Evolutionary conservation across 225 moss, liverwort and hornwort species (phyloP), one percentile per base, ranked within the genome.

Genomic region (Polytrichum commune): DNA sequence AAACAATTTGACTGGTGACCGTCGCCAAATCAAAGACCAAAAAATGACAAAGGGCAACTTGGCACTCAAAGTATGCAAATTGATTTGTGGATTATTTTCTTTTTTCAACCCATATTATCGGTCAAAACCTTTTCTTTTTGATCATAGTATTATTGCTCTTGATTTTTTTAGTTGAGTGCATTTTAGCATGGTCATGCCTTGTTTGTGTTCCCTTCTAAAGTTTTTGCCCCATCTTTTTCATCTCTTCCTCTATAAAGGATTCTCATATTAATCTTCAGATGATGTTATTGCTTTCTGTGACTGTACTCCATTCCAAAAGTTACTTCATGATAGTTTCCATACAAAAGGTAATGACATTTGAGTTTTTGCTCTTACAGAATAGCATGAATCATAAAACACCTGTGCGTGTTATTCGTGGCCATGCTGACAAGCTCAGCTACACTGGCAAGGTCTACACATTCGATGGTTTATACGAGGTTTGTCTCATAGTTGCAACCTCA

Each of bases 361-460:
- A 19, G 22, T 23, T 56, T 6, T 24, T 75, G 63, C 22, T 72
- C 35, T 10, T 58, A 29, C 86, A 89, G 89, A 86, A 89, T 72
- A 86, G 84, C 62, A 81, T 81, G 81, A 79, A 77, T 54, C 76
- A 75, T 54, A 63, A 68, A 5, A 76, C 81, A 30, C 89, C 89
- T 28, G 68, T 89, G 27, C 86, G 89, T 62, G 89, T 89, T 54
- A 81, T 89, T 54, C 84, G 89, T n/a, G 89, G 89, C 58, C 89
- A 89, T 65, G 82, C 74, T 29, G 83, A 81, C 69, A 86, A 84
- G 63, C 77, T 79, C 65, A 86, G 86, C 75, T 86, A 84, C 69
- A 84, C 81, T 69, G 84, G 83, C 58, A 89, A 89, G 67, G 79
- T 89, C 27, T 89, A 86, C 75, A 86, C 89, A 1, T 89, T 84